Conservation (phyloP, 345 rosid genomes). For the Eucalyptus marginata region DNA sequence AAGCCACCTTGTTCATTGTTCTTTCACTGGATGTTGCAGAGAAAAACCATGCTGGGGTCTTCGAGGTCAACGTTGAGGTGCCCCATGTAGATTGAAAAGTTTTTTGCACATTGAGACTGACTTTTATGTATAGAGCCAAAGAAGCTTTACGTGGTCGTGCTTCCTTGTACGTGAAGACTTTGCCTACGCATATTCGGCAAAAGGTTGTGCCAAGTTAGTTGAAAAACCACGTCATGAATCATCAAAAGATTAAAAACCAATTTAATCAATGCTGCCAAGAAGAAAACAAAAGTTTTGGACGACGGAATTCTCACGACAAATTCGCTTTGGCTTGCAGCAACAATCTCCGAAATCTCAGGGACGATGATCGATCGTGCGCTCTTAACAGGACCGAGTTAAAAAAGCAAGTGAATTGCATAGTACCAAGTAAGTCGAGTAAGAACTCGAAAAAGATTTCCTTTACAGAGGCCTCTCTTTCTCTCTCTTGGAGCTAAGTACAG, state of each 20-base stretch:
- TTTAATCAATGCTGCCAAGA: neutral
- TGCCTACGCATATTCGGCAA: neutral
- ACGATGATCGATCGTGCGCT: neutral
- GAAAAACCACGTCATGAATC: neutral
- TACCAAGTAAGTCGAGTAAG: neutral
- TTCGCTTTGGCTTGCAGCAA: neutral
- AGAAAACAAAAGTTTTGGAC: neutral
- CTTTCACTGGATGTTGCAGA: neutral
- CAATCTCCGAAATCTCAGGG: neutral
- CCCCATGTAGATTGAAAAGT: neutral
- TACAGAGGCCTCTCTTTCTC: neutral
- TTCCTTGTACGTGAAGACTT: neutral
- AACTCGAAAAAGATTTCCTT: neutral
- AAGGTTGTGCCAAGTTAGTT: neutral
- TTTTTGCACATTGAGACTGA: neutral
- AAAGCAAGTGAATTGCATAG: neutral
- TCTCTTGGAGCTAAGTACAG: neutral
- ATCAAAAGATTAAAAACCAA: neutral
- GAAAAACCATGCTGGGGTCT: neutral
- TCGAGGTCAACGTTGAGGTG: neutral
- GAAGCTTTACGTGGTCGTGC: neutral
- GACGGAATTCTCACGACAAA: neutral
- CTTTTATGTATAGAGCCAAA: neutral
- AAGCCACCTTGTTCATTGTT: neutral
- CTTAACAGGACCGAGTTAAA: neutral